Evolutionary conservation across 2,329 filamentous ascomycete species (phyloP), one percentile per base, ranked within the genome.

Genomic region (Venturia oleaginea): DNA sequence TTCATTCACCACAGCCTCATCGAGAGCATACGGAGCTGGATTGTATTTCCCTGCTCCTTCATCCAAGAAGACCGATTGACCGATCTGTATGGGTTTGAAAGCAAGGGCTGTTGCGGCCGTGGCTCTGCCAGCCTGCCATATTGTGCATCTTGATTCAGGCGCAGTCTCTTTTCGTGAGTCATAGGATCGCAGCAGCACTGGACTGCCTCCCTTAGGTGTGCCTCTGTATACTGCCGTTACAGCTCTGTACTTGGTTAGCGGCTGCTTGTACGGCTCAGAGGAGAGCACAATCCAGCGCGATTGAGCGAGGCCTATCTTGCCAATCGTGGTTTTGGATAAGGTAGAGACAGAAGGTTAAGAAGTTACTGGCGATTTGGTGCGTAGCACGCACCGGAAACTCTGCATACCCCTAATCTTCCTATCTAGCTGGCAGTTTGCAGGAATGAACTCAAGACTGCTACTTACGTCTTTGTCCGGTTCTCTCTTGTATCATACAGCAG

Each of bases 121-220:
- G n/a, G 94, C 94, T 66, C 94, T 86, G 13, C 94, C 94, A 4
- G 94, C 94, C 77, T 99, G 88, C 94, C 94, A 99, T 65, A 99
- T 94, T 57, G 88, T 96, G 76, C 92, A 96, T 72, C 96, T 90
- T 67, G 91, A 93, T 74, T 97, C 92, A 2, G 93, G 90, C 0
- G 92, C 84, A 0, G 92, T 89, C 74, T 97, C 94, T 75, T 89
- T 91, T 70, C 93, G 85, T 19, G 94, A 97, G 74, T 97, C 93
- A 76, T 99, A 99, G 1, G 93, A 97, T 68, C 94, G 88, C 64
- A 99, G 80, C 66, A 97, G 76, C 10, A 87, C 87, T 2, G 92
- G 83, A 1, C 85, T 81, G 7, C 84, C 84, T 46, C 85, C 85
- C 69, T 84, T 86, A 3, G 82, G 81, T 0, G 91, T 92, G 55